phyloP scores from a whole-genome alignment of 2,329 filamentous ascomycete species.

The Alternaria brassicae region DNA sequence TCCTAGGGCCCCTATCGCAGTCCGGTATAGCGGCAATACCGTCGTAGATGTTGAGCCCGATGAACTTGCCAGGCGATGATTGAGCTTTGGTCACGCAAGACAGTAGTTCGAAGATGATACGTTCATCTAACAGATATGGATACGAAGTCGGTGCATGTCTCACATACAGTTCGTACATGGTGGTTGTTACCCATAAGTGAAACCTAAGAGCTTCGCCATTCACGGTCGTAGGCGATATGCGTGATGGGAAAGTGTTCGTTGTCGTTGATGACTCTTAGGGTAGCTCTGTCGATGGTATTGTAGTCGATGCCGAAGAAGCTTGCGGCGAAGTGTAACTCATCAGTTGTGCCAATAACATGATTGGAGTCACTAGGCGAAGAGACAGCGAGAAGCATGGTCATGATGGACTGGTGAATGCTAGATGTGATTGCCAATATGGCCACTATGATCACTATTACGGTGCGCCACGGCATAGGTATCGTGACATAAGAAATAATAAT shows the following conservation, averaged over 20 bases:
- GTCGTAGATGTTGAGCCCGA: conserved; percentile 66
- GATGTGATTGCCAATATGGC: conserved; percentile 9
- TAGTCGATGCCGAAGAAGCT: conserved; percentile 64
- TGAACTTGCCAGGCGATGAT: conserved; percentile 39
- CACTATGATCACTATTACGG: conserved; percentile 3
- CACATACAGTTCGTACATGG: no score
- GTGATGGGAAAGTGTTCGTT: no score
- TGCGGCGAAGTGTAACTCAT: conserved; percentile 61
- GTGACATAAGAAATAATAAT: background rate
- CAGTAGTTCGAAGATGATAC: conserved; percentile 63
- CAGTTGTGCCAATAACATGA: conserved; percentile 64
- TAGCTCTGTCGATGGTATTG: conserved; percentile 42
- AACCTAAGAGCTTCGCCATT: no score
- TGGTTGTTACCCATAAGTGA: no score
- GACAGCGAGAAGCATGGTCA: background rate
- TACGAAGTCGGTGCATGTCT: background rate
- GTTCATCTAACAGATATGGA: conserved; percentile 58
- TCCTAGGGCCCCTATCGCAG: conserved; percentile 57
- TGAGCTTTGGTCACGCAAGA: conserved; percentile 38
- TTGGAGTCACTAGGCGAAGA: conserved; percentile 64
- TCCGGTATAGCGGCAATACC: conserved; percentile 59
- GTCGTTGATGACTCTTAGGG: conserved; percentile 61
- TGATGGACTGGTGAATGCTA: background rate
- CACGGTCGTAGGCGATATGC: no score
- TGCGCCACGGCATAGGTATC: conserved; percentile 5